Percentiles rank a stretch among this genome's conserved stretches.
These are phyloP conservation scores for Fonsecaea erecta DNA, from an alignment of 2,329 filamentous ascomycete genomes.

Conservation along the genomic window DNA sequence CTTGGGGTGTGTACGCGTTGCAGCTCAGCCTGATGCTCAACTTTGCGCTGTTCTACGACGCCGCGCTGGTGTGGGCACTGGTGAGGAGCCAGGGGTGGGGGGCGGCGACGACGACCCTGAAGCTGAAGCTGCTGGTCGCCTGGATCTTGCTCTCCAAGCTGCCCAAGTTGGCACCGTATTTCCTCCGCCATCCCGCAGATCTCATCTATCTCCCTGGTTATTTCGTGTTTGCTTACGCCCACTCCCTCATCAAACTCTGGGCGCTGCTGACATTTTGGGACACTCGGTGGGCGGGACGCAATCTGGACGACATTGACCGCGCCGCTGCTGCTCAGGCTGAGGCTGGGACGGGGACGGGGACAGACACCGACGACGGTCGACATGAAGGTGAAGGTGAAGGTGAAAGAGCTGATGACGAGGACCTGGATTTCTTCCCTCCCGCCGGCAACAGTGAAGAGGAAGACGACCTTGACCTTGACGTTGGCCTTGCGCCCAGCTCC, in stretches of 20 bases:
- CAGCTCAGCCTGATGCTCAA: conserved; percentile 61
- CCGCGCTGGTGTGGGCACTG: conserved; percentile 46
- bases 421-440: too few species aligned
- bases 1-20: conserved; percentile 62
- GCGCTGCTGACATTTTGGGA: conserved; percentile 60
- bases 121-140: conserved; percentile 36
- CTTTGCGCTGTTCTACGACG: conserved; percentile 61
- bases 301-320: conserved; percentile 39
- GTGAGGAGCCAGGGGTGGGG: too few species aligned
- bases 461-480: too few species aligned
- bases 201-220: conserved; percentile 56
- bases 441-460: too few species aligned
- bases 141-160: conserved; percentile 63
- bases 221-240: conserved; percentile 61
- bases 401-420: not conserved
- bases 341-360: not conserved
- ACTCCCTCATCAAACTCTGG: conserved; percentile 63
- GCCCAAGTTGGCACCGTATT: conserved; percentile 62
- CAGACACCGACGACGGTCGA: not conserved
- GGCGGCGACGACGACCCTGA: too few species aligned
- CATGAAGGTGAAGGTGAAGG: not conserved
- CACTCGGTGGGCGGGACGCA: conserved; percentile 50
- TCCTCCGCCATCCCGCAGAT: conserved; percentile 58
- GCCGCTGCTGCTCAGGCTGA: not conserved
- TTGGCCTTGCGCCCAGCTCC: too few species aligned